Evolutionary conservation across 2,329 filamentous ascomycete genomes (phyloP), one percentile per base, ranked within the genome.

Genomic region (Microdochium paspali): DNA sequence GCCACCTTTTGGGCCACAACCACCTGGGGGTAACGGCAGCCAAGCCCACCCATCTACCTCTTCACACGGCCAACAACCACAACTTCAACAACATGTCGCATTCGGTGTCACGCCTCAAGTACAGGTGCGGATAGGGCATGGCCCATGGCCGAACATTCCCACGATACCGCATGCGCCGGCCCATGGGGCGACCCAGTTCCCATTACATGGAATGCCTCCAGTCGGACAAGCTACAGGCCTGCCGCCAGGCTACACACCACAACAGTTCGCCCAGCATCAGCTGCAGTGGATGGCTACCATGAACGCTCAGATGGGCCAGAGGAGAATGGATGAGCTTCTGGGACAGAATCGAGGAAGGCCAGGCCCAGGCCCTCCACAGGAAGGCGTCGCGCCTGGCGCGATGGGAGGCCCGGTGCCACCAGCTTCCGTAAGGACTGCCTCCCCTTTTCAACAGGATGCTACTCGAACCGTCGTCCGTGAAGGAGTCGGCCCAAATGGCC

Each of bases 401-500:
- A 28, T 13, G 18, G 18, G 35, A 21, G 23, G 6, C 7, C 13
- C 35, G 12, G 15, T 20, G 35, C 35, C 35, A 6, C n/a, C 35
- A 4, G 53, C 49, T 28, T 56, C 51, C 45, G 61, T 49, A 46
- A 59, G 54, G 50, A 58, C 51, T 52, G 59, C 50, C 52, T 66
- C 60, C 44, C 60, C 56, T 46, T 61, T 51, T 51, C 57, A 62
- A 39, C 61, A 65, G 15, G 64, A 67, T 45, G 52, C 59, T 24
- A 66, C 64, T 9, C 65, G 68, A 21, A 72, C 68, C 10, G 66
- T 75, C 20, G 67, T 71, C 9, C 71, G 71, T 26, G 74, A 79
- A 56, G 67, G 69, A 9, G 55, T 72, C 26, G 70, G 70, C 0
- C 70, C 73, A 10, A 73, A 77, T 52, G 75, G 75, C 15, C 67